Conservation (phyloP, 768 basidiomycete species). For the Pisolithus albus region DNA sequence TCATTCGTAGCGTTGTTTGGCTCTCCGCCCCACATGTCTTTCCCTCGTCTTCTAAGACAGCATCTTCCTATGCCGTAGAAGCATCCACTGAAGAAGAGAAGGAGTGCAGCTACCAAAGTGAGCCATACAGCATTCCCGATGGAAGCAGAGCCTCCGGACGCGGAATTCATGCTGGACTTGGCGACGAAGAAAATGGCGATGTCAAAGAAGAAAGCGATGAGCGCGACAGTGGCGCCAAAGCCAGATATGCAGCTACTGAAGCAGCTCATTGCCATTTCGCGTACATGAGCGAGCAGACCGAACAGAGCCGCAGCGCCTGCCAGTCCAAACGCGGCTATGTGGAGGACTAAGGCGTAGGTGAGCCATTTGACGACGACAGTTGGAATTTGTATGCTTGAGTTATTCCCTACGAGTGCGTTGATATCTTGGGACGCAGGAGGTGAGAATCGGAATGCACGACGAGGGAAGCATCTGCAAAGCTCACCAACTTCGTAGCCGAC, state of each 20-base stretch:
- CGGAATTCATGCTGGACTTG: conserved; percentile 70
- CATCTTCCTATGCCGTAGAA: conserved; percentile 81
- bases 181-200: conserved; percentile 86
- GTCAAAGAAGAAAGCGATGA: conserved; percentile 91
- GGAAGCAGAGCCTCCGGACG: conserved; percentile 65
- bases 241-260: conserved; percentile 77
- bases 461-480: conserved; percentile 22
- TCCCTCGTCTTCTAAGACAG: conserved; percentile 57
- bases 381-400: conserved; percentile 64
- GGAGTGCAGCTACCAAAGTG: conserved; percentile 76
- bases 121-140: conserved; percentile 93
- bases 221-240: conserved; percentile 68
- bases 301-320: conserved; percentile 69
- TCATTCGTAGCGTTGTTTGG: conserved; percentile 25
- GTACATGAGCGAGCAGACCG: conserved; percentile 82
- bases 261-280: conserved; percentile 80
- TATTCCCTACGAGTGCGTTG: conserved; percentile 70
- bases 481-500: conserved; percentile 86
- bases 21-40: conserved; percentile 34
- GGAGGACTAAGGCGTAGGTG: conserved; percentile 88
- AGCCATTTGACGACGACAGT: conserved; percentile 87
- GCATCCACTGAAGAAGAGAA: conserved; percentile 88
- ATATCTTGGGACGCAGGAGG: conserved; percentile 49
- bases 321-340: conserved; percentile 77
- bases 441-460: conserved; percentile 1